Base-by-base conservation (phyloP, 2,329 filamentous ascomycete genomes). In the Gliomastix tumulicola region DNA sequence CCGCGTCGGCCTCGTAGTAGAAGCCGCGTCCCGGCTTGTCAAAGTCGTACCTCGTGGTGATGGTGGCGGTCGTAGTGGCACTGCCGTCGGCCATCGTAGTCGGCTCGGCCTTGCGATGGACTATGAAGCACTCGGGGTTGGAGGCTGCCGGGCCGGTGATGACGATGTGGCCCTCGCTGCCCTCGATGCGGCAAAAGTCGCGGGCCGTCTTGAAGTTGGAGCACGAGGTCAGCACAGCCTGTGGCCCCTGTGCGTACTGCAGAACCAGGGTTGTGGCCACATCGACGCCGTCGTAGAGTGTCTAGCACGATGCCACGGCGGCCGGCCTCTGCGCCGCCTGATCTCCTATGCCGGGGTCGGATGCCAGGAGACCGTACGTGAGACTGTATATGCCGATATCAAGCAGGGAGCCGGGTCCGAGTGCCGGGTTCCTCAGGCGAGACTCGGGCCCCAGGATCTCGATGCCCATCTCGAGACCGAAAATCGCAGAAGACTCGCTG, bases 311-410 rank as follows among this genome's bases (percentile, higher is more conserved):
- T 6, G 56, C 60, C 20, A 47, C 50, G 46, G 60, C 30, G 5
- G n/a, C 32, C 15, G 38, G 33, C 9, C 19, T 27, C 18, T 35
- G 31, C n/a, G 19, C 19, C 4, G 55, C 44, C 12, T 30, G 12
- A 0, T 16, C 23, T 0, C 53, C 52, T 3, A 53, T 38, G 4
- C 46, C 23, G 4, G 38, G 34, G 18, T 63, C 60, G 4, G 65
- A 44, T 2, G 49, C 49, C 6, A 63, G 30, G 3, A 64, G 42
- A 2, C 51, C 57, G 62, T 61, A 68, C 0, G 60, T 65, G 17
- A 68, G 41, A 11, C 51, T 51, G 47, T 68, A 68, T n/a, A 68
- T 60, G 3, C 64, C 63, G 17, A 67, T 59, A 32, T 68, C 64
- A 1, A 69, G 51, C 18, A 68, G 44, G 3, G 50, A 57, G 1